Conservation (phyloP, 306 rosid genomes). For the Quercus agrifolia region DNA sequence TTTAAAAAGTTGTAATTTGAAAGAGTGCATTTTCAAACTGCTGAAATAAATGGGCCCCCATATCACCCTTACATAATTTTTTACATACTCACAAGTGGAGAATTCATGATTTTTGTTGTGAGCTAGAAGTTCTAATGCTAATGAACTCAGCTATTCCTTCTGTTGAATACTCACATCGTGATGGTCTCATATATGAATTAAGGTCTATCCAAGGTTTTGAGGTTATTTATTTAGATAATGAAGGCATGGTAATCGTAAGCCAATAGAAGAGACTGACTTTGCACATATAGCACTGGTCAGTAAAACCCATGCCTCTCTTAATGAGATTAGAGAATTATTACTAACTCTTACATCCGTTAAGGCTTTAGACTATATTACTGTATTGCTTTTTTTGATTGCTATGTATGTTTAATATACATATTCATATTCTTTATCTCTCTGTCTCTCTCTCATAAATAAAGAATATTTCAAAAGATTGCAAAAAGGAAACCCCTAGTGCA, state of each 20-base stretch:
- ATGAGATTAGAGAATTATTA: not conserved
- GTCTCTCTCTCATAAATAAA: not conserved
- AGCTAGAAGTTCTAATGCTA: not conserved
- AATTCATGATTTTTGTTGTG: not conserved
- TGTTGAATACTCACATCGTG: not conserved
- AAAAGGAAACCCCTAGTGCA: not conserved
- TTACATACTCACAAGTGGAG: not conserved
- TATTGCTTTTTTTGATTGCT: not conserved
- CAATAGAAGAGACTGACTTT: too few species aligned
- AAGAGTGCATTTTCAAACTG: too few species aligned
- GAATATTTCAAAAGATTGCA: not conserved
- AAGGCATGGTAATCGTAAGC: not conserved
- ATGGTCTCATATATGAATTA: not conserved
- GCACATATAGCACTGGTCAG: too few species aligned
- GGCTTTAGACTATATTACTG: not conserved
- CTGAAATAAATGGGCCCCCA: not conserved
- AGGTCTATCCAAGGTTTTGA: constrained; percentile 6
- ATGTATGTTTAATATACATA: not conserved
- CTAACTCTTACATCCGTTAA: not conserved
- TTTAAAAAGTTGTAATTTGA: too few species aligned
- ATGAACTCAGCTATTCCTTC: not conserved
- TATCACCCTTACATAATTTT: not conserved
- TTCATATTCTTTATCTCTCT: not conserved
- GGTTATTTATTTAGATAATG: not conserved
- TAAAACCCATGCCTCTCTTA: not conserved